These are phyloP conservation scores for Cutaneotrichosporon dermatis DNA, from an alignment of 1,284 basidiomycete genomes.

Conservation along the genomic window DNA sequence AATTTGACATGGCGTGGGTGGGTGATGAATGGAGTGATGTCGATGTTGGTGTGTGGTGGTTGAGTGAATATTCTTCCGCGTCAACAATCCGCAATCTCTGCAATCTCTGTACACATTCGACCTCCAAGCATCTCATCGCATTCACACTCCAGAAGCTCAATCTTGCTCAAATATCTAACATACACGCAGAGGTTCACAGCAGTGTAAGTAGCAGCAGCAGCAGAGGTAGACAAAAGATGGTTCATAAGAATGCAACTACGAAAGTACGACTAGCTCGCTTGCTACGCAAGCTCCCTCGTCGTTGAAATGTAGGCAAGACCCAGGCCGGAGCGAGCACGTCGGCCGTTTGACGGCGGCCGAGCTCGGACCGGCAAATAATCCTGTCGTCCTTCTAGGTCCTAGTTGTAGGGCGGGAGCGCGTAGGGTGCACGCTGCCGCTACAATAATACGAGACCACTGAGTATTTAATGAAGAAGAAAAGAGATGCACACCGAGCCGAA, in stretches of 20 bases:
- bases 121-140: too few species aligned
- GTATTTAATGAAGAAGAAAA: constrained; percentile 9
- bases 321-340: constrained; percentile 36
- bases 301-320: constrained; percentile 36
- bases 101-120: too few species aligned
- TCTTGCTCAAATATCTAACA: too few species aligned
- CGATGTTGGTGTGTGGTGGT: not conserved
- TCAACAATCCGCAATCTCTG: not conserved
- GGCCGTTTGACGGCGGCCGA: not conserved
- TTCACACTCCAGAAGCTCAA: too few species aligned
- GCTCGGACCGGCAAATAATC: constrained; percentile 22
- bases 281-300: too few species aligned
- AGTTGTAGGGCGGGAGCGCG: constrained; percentile 16
- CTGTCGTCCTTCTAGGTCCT: constrained; percentile 21
- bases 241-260: too few species aligned
- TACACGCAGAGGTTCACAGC: too few species aligned
- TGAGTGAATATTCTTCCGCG: not conserved
- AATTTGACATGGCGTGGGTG: constrained; percentile 42
- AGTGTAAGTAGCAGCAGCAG: too few species aligned
- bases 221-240: too few species aligned
- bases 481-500: not conserved
- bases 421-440: constrained; percentile 9
- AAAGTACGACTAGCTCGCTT: too few species aligned
- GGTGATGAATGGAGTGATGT: constrained; percentile 1
- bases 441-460: constrained; percentile 20